phyloP scores from a whole-genome alignment of 306 rosid species.

The Cyamopsis tetragonoloba region DNA sequence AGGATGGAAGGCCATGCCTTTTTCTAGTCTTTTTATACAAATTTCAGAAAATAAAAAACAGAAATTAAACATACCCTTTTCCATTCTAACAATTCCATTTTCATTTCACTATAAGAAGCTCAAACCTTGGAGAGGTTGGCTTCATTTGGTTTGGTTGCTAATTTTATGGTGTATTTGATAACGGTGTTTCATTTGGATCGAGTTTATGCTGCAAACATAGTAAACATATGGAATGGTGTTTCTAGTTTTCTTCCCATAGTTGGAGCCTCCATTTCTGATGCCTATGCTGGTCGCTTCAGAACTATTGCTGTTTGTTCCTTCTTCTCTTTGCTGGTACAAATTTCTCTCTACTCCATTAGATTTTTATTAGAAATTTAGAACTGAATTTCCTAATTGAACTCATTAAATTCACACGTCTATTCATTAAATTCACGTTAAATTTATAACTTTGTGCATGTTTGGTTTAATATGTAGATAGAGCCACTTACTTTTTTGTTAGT shows the following conservation, averaged over 20 bases:
- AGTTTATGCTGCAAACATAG: slow-evolving; percentile 58
- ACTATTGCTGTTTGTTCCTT: slow-evolving; percentile 71
- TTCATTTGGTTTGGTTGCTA: slow-evolving; percentile 59
- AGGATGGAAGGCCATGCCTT: slow-evolving; percentile 91
- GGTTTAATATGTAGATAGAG: too few relatives aligned
- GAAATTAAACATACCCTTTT: too few relatives aligned
- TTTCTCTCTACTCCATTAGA: neutral
- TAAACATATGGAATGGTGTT: slow-evolving; percentile 61
- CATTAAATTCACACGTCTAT: too few relatives aligned
- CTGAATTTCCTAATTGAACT: too few relatives aligned
- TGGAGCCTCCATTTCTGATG: slow-evolving; percentile 85
- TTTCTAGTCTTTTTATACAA: slow-evolving; percentile 40
- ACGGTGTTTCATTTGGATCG: slow-evolving; percentile 62
- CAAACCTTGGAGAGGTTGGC: slow-evolving; percentile 82
- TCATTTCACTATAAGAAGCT: too few relatives aligned
- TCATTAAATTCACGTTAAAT: too few relatives aligned
- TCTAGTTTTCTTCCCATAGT: slow-evolving; percentile 59
- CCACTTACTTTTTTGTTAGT: too few relatives aligned
- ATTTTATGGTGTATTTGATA: slow-evolving; percentile 75
- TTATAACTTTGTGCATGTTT: too few relatives aligned
- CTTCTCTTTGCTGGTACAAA: slow-evolving; percentile 44
- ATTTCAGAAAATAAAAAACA: too few relatives aligned
- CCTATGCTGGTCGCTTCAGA: slow-evolving; percentile 67
- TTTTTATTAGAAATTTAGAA: too few relatives aligned
- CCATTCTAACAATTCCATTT: too few relatives aligned